A percentile compares a stretch with the other conserved stretches of the same genome.
phyloP scores from a whole-genome alignment of 305 asterid genomes.

The Ajuga reptans region DNA sequence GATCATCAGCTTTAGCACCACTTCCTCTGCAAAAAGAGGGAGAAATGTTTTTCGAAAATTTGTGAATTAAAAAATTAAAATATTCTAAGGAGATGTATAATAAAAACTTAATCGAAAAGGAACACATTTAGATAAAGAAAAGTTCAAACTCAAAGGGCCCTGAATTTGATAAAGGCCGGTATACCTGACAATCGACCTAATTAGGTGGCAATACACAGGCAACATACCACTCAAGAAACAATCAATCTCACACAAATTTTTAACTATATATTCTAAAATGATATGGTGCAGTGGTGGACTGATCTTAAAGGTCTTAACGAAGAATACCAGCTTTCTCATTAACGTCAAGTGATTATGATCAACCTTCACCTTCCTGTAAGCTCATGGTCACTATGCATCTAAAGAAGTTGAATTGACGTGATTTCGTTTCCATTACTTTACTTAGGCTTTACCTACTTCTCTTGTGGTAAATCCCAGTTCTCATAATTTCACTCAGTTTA shows the following conservation, averaged over 20 bases:
- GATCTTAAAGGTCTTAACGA: neutral
- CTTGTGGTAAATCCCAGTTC: neutral
- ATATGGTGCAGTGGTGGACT: neutral
- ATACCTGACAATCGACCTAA: neutral
- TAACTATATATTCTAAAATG: neutral
- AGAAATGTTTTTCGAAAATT: neutral
- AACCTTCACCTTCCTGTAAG: neutral
- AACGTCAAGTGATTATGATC: neutral
- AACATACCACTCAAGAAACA: neutral
- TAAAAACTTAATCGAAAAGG: neutral
- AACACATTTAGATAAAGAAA: constrained; percentile 1
- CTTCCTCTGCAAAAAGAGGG: constrained; percentile 47
- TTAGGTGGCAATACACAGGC: neutral
- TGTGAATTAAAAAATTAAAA: neutral
- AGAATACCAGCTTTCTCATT: constrained; percentile 1
- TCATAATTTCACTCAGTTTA: neutral
- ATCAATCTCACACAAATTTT: neutral
- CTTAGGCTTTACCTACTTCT: neutral
- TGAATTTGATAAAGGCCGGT: neutral
- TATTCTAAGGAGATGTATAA: neutral
- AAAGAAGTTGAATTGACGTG: neutral
- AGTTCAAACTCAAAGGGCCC: constrained; percentile 1
- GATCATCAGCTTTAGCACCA: constrained; percentile 62
- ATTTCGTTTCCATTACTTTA: neutral
- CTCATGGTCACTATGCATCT: neutral